Evolutionary conservation across 2,329 filamentous ascomycete species (phyloP).

Genomic region (Graphilbum ipis-grandicollis): DNA sequence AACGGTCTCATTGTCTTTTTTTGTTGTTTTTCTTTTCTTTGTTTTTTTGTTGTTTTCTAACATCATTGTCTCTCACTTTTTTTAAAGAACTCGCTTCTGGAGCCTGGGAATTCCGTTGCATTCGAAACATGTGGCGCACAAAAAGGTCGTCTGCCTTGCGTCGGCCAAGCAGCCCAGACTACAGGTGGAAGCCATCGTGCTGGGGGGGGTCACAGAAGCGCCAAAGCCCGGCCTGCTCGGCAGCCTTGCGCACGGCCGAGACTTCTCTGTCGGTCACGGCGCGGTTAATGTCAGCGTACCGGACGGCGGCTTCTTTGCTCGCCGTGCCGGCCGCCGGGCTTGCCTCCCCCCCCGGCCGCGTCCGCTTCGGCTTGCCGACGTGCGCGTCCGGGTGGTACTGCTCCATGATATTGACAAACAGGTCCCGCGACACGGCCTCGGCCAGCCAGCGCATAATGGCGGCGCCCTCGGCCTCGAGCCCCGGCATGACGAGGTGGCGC

Average conservation of each 20-base stretch:
- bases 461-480: constrained; percentile 53
- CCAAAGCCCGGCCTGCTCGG: constrained; percentile 58
- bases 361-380: constrained; percentile 50
- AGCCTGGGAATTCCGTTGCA: too few relatives aligned
- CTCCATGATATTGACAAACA: constrained; percentile 79
- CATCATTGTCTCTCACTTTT: too few relatives aligned
- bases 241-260: constrained; percentile 46
- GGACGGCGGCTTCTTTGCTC: constrained; percentile 16
- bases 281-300: constrained; percentile 69
- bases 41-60: too few relatives aligned
- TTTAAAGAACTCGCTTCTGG: too few relatives aligned
- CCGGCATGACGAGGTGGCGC: constrained; percentile 73
- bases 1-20: too few relatives aligned
- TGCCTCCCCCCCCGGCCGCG: constrained; percentile 12
- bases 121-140: too few relatives aligned
- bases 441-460: constrained; percentile 66
- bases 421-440: constrained; percentile 51
- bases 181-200: constrained; percentile 34
- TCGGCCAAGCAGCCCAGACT: constrained; percentile 6
- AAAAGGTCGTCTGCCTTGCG: too few relatives aligned
- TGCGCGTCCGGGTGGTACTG: constrained; percentile 70
- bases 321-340: constrained; percentile 18
- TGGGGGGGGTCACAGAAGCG: constrained; percentile 51
- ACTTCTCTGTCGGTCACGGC: constrained; percentile 48
- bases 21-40: too few relatives aligned